Base-by-base conservation (phyloP, 257 asterid genomes). In the Nicotiana otophora region DNA sequence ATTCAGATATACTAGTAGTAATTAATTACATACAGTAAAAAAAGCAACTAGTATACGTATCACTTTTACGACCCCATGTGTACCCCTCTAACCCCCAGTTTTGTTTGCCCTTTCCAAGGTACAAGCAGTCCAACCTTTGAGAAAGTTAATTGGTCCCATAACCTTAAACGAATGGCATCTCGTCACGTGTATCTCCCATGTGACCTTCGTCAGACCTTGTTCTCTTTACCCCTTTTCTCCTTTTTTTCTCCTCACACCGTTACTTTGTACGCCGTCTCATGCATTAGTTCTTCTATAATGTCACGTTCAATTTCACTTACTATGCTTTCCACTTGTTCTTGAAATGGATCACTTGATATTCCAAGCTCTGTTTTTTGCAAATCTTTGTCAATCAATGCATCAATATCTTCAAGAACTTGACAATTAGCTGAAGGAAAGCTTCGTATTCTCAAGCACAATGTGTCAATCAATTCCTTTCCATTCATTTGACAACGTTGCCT, bases 381-480 rank as follows among this genome's bases (percentile, higher is more conserved):
- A 82, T 93, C 98, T 11, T 16, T 61, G 4, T 81, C 94, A 4
- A 95, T 83, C 88, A 95, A 68, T 1, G 84, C 85, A n/a, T 93
- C 97, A 7, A 95, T 92, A 61, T 92, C 98, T 66, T 91, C 97
- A 10, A 95, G 89, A 15, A 91, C 93, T 83, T 65, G 86, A 46
- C 97, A 94, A 15, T 88, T 84, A 1, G 92, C 95, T 31, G 84
- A 85, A 16, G 96, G 98, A 33, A 87, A 92, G 7, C 80, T 53
- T 81, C 60, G 86, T 0, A 92, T 88, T 20, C 65, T 88, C 81
- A 11, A 9, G 64, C 97, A 94, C n/a, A 92, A 12, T 30, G 69
- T 81, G 42, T 88, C 93, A 0, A 61, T 60, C 87, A 92, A 64
- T 28, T 81, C 84, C 17, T 72, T 57, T 3, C 86, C 85, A 20